Base-by-base conservation (phyloP, 768 basidiomycete genomes). In the Flagelloscypha sp. region DNA sequence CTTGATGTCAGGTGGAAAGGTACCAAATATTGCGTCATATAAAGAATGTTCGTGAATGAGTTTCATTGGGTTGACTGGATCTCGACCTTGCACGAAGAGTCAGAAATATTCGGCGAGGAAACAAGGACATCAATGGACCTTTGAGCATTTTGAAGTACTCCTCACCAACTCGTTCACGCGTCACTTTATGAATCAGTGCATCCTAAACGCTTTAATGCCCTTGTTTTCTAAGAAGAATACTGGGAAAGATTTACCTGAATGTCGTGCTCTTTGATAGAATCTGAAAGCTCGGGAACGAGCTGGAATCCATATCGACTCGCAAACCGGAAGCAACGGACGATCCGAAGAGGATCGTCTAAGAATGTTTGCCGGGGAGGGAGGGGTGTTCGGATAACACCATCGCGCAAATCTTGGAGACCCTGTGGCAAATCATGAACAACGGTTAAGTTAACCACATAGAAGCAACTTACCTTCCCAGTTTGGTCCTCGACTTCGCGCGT, bases 91-190 rank as follows among this genome's bases (percentile, higher is more conserved):
- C 11, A 18, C n/a, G 25, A 34, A 43, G 8, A 33, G 16, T 38
- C 29, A 37, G 23, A 12, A 23, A 6, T 30, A 39, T 10, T 19
- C 35, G 17, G 31, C 27, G 34, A 18, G 30, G 37, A 33, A 20
- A 41, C 8, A 25, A 24, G 27, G 16, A 34, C 16, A 35, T 42
- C 20, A n/a, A 34, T 30, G 23, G 7, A 82, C 94, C 82, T 65
- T 79, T 79, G 53, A 98, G 70, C 86, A 97, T 98, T 56, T 98
- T 99, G 43, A 84, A 74, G 10, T 98, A 49, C 56, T 99, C 95
- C 43, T 84, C 84, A 1, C 93, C 93, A 5, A 92, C 76, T 12
- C 95, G 74, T 60, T 98, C 95, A 34, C 88, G 74, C 22, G 84
- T 83, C 30, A 99, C 85, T 54, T 97, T 95, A 2, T 64, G 66